Base-by-base conservation (phyloP, 768 basidiomycete genomes). In the Psilocybe tampanensis region DNA sequence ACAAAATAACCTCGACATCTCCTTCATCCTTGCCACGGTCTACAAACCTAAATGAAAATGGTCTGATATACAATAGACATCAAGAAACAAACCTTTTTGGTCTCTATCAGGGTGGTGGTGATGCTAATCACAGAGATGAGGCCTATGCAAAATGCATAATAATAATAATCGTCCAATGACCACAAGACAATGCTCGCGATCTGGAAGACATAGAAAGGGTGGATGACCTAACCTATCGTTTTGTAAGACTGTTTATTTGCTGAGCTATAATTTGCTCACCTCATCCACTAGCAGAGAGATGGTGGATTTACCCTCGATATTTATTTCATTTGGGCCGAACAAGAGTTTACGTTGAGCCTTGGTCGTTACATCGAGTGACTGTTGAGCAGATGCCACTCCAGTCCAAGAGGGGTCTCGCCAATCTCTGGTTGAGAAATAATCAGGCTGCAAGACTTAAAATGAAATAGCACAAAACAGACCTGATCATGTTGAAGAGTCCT, bases 141-240 rank as follows among this genome's bases (percentile, higher is more conserved):
- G 24, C 87, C 93, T 63, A 98, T 99, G 64, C 95, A 97, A 64
- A 95, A 96, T 11, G 95, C 96, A 70, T 98, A 98, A 66, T 98
- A 98, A 63, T 89, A 94, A 67, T 98, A 99, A 69, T 98, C 84
- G 62, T 99, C 97, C 51, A 98, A 65, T 1, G 91, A 90, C 97
- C 97, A 99, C 6, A 99, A 75, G 36, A 92, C 76, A 63, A 98
- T 90, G 62, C 94, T 97, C 48, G 94, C 94, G 62, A 98, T 88
- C 80, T 99, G 97, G 68, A 99, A 99, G 53, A 99, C 89, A 68
- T 98, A 98, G 73, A 98, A 98, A 0, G 97, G 97, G 68, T 98
- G 96, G 36, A 98, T 89, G 44, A 97, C 85, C 94, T 78, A 44
- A 5, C 44, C 24, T 43, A 44, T 5, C 12, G 41, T n/a, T 15